These are phyloP conservation scores for Beauveria asiatica DNA, from an alignment of 2,329 filamentous ascomycete species.

Conservation along the genomic window DNA sequence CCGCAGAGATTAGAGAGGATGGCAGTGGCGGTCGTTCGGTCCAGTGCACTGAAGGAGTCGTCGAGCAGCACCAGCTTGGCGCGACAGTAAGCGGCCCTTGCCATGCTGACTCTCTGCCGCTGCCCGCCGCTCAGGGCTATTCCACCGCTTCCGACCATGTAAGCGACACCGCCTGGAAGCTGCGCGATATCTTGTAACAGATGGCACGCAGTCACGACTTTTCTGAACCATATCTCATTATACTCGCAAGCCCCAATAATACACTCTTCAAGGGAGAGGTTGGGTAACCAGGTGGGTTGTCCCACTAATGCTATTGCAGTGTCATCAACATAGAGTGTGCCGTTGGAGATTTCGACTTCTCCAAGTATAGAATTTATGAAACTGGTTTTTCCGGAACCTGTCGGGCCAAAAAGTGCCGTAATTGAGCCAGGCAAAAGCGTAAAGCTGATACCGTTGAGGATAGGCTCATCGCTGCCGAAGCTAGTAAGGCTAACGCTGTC, in stretches of 20 bases:
- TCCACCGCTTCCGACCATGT: not conserved
- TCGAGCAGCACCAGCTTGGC: not conserved
- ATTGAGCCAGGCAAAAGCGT: not conserved
- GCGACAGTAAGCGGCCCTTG: not conserved
- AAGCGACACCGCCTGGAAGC: not conserved
- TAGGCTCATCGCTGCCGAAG: not conserved
- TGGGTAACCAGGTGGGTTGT: not conserved
- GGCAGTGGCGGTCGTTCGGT: not conserved
- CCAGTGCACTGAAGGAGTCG: not conserved
- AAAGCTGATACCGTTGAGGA: not conserved
- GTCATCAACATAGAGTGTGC: not conserved
- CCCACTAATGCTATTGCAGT: not conserved
- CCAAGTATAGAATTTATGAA: not conserved
- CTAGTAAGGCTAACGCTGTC: not conserved
- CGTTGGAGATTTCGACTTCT: not conserved
- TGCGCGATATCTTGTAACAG: not conserved
- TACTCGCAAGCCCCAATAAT: not conserved
- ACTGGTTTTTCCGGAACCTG: not conserved
- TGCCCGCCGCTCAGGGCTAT: not conserved
- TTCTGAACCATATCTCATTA: not conserved
- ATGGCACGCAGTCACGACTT: not conserved
- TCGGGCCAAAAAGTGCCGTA: not conserved
- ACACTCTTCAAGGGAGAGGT: not conserved
- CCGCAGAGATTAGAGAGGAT: not conserved
- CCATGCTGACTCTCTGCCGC: not conserved